Percentiles rank a stretch among this genome's conserved stretches.
These are phyloP conservation scores for Zea mays DNA, from an alignment of 176 grass and related monocot species.

Conservation along the genomic window Zm-B73-REFERENCE-NAM-5.0 NC_050105.1:91753001-91753500, in stretches of 20 bases:
- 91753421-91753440: conserved; percentile 30
- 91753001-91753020: conserved; percentile 92
- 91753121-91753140: conserved; percentile 20
- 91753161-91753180: too few relatives aligned
- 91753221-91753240: neutral
- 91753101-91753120: conserved; percentile 95
- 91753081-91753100: conserved; percentile 79
- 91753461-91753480: conserved; percentile 98
- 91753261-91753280: neutral
- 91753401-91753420: conserved; percentile 25
- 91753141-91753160: neutral
- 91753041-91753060: conserved; percentile 93
- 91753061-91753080: conserved; percentile 88
- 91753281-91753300: neutral
- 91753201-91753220: neutral
- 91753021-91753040: conserved; percentile 93
- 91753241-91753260: neutral
- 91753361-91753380: neutral
- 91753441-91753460: conserved; percentile 87
- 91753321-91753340: conserved; percentile 3
- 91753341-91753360: conserved; percentile 12
- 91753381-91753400: conserved; percentile 1
- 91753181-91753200: neutral
- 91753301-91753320: neutral
- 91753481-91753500: conserved; percentile 98